phyloP scores from a whole-genome alignment of 768 basidiomycete genomes.

The Russula sp. region DNA sequence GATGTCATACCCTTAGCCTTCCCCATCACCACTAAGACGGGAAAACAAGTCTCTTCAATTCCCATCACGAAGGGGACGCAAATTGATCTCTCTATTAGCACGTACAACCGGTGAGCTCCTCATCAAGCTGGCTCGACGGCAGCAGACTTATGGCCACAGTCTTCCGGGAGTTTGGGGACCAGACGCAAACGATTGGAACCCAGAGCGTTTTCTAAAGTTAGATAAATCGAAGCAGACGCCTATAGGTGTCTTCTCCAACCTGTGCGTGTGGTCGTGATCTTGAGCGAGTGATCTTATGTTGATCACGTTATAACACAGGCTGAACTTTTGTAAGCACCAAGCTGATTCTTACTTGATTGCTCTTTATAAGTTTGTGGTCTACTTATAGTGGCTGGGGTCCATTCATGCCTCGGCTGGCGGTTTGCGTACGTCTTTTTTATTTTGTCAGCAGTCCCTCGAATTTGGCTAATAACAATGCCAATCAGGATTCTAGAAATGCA shows the following conservation, averaged over 20 bases:
- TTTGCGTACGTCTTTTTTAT: not conserved
- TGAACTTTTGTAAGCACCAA: slow-evolving; percentile 1
- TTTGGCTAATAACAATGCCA: too few relatives aligned
- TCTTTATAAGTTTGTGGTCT: not conserved
- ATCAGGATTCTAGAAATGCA: not conserved
- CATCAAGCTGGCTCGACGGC: not conserved
- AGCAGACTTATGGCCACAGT: not conserved
- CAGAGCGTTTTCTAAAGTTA: not conserved
- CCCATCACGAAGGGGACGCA: not conserved
- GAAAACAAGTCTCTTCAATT: not conserved
- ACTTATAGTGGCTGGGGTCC: not conserved
- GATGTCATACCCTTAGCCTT: slow-evolving; percentile 20
- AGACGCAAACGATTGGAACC: slow-evolving; percentile 4
- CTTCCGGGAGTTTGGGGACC: slow-evolving; percentile 2
- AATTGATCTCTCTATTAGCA: not conserved
- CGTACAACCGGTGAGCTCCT: not conserved
- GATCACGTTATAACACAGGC: not conserved
- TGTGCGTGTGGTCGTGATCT: not conserved
- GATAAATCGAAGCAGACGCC: not conserved
- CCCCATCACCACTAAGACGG: not conserved
- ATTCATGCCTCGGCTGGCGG: slow-evolving; percentile 2
- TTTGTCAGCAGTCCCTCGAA: not conserved
- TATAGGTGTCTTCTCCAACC: not conserved
- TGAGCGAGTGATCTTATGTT: not conserved
- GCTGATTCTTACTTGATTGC: not conserved